Conservation (phyloP, 495 filamentous ascomycete genomes). For the Trichodelitschia bisporula region DNA sequence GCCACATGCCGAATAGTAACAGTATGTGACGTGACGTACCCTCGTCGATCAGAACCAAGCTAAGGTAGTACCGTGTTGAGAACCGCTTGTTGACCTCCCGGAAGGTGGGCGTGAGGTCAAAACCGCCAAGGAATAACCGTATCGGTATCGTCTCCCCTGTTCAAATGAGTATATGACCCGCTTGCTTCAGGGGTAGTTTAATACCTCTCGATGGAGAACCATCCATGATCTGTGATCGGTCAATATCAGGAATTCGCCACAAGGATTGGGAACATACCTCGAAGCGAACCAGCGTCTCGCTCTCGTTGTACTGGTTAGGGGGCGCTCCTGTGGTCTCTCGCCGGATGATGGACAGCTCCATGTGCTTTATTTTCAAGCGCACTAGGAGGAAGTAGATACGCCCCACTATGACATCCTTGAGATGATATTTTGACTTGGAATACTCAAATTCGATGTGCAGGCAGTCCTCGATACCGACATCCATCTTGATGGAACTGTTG, state of each 20-base stretch:
- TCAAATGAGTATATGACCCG: constrained; percentile 11
- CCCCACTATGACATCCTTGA: constrained; percentile 98
- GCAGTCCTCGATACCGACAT: constrained; percentile 98
- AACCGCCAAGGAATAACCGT: constrained; percentile 88
- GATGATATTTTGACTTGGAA: constrained; percentile 94
- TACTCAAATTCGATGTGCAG: constrained; percentile 99
- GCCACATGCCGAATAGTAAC: not conserved
- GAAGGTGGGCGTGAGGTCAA: constrained; percentile 95
- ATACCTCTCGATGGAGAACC: constrained; percentile 78
- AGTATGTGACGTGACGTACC: constrained; percentile 22
- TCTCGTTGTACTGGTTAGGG: constrained; percentile 99
- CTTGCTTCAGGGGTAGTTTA: constrained; percentile 3
- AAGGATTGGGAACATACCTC: constrained; percentile 31
- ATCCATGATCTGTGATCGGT: constrained; percentile 66
- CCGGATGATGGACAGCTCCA: constrained; percentile 96
- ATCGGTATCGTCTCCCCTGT: constrained; percentile 90
- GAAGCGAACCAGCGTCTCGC: constrained; percentile 91
- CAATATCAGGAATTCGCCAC: not conserved
- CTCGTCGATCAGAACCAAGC: constrained; percentile 90
- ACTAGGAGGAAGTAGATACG: constrained; percentile 98
- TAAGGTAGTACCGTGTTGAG: constrained; percentile 93
- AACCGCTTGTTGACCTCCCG: constrained; percentile 99
- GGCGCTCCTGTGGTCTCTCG: constrained; percentile 88
- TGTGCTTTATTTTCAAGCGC: constrained; percentile 97
- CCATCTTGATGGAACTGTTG: constrained; percentile 98